These are phyloP conservation scores for Blastocystis sp. DNA, from an alignment of 352 stramenopile genomes.

Conservation along the genomic window DNA sequence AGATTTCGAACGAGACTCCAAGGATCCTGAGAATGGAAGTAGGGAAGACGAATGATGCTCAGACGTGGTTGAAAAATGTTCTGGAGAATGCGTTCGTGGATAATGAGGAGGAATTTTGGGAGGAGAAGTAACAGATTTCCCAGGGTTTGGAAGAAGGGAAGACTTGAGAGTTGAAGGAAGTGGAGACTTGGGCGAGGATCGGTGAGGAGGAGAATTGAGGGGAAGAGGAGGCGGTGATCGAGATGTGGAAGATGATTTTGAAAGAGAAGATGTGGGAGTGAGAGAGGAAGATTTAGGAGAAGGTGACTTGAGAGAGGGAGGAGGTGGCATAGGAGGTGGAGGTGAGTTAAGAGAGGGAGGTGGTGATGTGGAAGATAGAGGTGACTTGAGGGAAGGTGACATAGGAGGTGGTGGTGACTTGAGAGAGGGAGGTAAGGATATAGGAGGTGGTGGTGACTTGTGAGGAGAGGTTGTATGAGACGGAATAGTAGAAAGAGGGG, in stretches of 20 bases:
- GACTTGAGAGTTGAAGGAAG: not conserved
- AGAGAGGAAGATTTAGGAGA: not conserved
- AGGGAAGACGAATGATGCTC: not conserved
- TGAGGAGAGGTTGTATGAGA: not conserved
- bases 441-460: not conserved
- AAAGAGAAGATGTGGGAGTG: not conserved
- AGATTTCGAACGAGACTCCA: not conserved
- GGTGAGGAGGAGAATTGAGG: not conserved
- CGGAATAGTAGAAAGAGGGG: slow-evolving; percentile 9
- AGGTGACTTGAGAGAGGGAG: not conserved
- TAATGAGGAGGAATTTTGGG: not conserved
- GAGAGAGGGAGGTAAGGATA: not conserved
- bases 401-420: not conserved
- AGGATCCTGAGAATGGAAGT: not conserved
- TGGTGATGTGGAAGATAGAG: not conserved
- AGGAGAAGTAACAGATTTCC: not conserved
- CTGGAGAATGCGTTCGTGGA: not conserved
- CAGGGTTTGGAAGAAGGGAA: not conserved
- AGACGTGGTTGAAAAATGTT: not conserved
- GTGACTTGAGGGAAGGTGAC: not conserved
- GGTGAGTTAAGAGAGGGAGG: not conserved
- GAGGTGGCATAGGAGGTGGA: not conserved
- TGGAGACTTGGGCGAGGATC: not conserved
- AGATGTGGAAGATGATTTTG: not conserved
- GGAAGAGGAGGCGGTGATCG: not conserved